Base-by-base conservation (phyloP, 805 yeast genomes). In the Blastobotrys muscicola region DNA sequence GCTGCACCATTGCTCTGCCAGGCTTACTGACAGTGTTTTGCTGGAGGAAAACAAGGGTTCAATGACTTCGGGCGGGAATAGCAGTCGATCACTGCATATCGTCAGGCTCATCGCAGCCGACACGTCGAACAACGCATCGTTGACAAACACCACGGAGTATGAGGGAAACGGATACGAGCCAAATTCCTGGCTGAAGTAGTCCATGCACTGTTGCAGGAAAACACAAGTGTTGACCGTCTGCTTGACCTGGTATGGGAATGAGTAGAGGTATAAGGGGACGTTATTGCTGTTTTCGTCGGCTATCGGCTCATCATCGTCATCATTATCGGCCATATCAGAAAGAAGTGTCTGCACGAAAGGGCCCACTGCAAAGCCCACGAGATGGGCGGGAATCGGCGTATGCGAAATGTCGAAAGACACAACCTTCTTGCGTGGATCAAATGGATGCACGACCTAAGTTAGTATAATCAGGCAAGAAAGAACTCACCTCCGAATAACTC, bases 341-440 rank as follows among this genome's bases (percentile, higher is more conserved):
- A 86, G 54, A 0, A 78, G 75, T 2, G 78, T 65, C 43, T 75
- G 74, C 35, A 80, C 79, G 59, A 90, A 92, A 2, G 95, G 81
- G 0, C 97, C 98, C 3, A 87, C 75, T 0, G 95, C 89, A 80
- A 94, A 92, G 0, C 97, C 97, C 14, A 92, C 70, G 61, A 90
- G 97, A 52, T 89, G 97, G 0, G 98, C 85, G 32, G 94, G 81
- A 1, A 86, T 82, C 0, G 97, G 95, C 44, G 80, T 84, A 6
- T 20, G 26, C 56, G 80, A 80, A 7, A 85, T 66, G 11, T 80
- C 77, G 69, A 80, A 90, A 14, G 78, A 70, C 40, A 76, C 86
- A 1, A 80, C 70, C 53, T 87, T 90, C 57, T 85, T 85, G 3
- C 82, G 70, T 31, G 74, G 59, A 59, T 87, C 94, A 4, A 76